A percentile compares a stretch with the other conserved stretches of the same genome.
phyloP scores from a whole-genome alignment of 768 basidiomycete species.

The Solioccasus polychromus region DNA sequence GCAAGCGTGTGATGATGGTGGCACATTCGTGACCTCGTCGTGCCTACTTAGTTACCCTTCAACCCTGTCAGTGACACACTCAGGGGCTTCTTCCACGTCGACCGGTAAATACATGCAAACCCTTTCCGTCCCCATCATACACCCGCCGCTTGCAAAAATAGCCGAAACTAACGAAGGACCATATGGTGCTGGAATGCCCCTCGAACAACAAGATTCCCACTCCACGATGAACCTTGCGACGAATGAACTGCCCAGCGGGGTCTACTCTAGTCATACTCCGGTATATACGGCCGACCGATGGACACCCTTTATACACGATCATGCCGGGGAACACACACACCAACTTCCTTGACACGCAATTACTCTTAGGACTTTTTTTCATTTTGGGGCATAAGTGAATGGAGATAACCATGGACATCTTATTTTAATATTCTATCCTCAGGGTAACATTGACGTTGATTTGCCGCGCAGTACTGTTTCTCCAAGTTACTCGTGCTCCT shows the following conservation, averaged over 20 bases:
- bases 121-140: neutral
- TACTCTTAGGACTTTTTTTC: neutral
- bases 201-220: too few species aligned
- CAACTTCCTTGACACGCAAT: neutral
- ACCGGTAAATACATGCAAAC: neutral
- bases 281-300: slow-evolving; percentile 29
- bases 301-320: slow-evolving; percentile 38
- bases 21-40: slow-evolving; percentile 23
- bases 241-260: neutral
- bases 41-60: neutral
- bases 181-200: slow-evolving; percentile 1
- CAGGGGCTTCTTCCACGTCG: neutral
- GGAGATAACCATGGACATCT: too few species aligned
- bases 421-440: too few species aligned
- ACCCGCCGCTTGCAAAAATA: neutral
- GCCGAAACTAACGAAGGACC: neutral
- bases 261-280: neutral
- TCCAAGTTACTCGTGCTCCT: too few species aligned
- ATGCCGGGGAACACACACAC: neutral
- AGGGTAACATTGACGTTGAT: too few species aligned
- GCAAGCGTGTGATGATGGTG: slow-evolving; percentile 34
- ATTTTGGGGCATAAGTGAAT: neutral
- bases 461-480: too few species aligned
- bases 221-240: slow-evolving; percentile 1
- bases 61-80: too few species aligned